Evolutionary conservation across 192 early-diverging fungal species (phyloP).

Genomic region (Coemansia sp.): DNA sequence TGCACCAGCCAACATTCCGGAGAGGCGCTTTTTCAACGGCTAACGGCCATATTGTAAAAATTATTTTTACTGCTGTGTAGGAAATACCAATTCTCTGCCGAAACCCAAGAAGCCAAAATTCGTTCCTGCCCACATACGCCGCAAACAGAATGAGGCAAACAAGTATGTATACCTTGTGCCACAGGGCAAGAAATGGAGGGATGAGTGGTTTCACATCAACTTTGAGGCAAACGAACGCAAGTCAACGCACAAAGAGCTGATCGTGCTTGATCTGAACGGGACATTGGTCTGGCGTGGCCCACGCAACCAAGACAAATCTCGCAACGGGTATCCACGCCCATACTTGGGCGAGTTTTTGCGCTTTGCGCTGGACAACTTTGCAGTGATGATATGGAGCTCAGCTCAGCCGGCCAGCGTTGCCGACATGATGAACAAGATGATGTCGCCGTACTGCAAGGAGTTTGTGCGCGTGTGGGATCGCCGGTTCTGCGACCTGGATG

Average conservation of each 20-base stretch:
- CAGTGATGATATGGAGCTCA: constrained; percentile 75
- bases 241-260: constrained; percentile 43
- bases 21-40: neutral
- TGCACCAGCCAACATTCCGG: neutral
- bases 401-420: constrained; percentile 57
- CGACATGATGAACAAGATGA: constrained; percentile 53
- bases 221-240: constrained; percentile 28
- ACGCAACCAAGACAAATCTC: neutral
- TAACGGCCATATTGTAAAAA: neutral
- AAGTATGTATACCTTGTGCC: constrained; percentile 2
- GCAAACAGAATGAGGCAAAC: neutral
- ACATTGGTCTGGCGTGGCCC: constrained; percentile 56
- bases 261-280: constrained; percentile 73
- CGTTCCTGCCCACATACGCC: constrained; percentile 18
- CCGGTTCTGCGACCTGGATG: constrained; percentile 42
- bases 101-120: constrained; percentile 14
- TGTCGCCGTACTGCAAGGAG: constrained; percentile 31
- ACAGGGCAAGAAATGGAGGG: constrained; percentile 12
- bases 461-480: constrained; percentile 63
- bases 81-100: neutral
- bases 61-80: neutral
- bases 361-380: constrained; percentile 58
- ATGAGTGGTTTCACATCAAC: constrained; percentile 13
- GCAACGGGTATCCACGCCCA: constrained; percentile 49
- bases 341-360: constrained; percentile 54